phyloP scores from a whole-genome alignment of 2,329 filamentous ascomycete genomes.

The Drechslera avenae region DNA sequence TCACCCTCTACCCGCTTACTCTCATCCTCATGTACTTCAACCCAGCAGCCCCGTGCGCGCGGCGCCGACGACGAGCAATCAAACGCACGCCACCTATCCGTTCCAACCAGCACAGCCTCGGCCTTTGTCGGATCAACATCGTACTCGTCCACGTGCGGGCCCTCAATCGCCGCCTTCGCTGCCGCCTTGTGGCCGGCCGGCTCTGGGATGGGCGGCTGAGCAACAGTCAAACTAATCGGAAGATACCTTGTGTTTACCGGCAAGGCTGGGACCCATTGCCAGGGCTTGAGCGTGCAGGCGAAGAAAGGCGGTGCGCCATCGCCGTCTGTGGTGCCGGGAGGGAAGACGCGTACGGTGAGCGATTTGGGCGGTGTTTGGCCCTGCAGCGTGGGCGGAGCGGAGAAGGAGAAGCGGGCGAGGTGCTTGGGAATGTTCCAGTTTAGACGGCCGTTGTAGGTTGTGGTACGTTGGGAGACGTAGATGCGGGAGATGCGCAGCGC shows the following conservation, averaged over 20 bases:
- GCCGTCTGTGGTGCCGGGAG: slow-evolving; percentile 28
- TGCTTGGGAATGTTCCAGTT: slow-evolving; percentile 47
- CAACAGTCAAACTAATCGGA: slow-evolving; percentile 27
- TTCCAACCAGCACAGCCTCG: slow-evolving; percentile 28
- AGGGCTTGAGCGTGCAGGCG: slow-evolving; percentile 33
- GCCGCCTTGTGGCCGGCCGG: slow-evolving; percentile 15
- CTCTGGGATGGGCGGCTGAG: slow-evolving; percentile 33
- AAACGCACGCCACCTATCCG: slow-evolving; percentile 34
- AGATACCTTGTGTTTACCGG: slow-evolving; percentile 32
- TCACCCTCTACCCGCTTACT: no score
- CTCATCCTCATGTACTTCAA: slow-evolving; percentile 13
- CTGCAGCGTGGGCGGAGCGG: slow-evolving; percentile 23
- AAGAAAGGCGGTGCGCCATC: slow-evolving; percentile 35
- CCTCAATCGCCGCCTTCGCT: slow-evolving; percentile 10
- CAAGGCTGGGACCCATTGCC: slow-evolving; percentile 31
- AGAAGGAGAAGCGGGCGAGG: slow-evolving; percentile 43
- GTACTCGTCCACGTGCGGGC: slow-evolving; percentile 26
- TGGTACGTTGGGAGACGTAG: slow-evolving; percentile 43
- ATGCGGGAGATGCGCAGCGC: slow-evolving; percentile 39
- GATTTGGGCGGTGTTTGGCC: slow-evolving; percentile 21
- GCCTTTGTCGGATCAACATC: slow-evolving; percentile 27
- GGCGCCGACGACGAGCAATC: slow-evolving; percentile 23
- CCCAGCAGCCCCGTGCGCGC: slow-evolving; percentile 37
- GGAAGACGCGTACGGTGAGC: slow-evolving; percentile 35
- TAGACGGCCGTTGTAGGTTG: slow-evolving; percentile 40